Evolutionary conservation across 257 asterid genomes (phyloP), one percentile per base, ranked within the genome.

Genomic region (Nicotiana otophora): DNA sequence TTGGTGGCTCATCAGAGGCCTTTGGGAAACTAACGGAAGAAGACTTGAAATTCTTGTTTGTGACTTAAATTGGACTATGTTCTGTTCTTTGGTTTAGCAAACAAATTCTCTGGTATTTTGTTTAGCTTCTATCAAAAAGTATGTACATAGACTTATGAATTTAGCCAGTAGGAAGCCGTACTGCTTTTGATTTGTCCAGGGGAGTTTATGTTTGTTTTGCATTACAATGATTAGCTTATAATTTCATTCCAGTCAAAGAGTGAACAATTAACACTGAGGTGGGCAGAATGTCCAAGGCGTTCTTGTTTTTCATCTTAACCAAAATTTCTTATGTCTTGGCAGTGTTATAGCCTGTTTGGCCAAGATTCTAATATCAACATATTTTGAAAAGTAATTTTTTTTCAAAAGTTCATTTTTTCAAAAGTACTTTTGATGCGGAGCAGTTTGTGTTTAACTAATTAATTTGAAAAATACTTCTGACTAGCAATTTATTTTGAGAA

Each of bases 1-100:
- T 74, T 48, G 79, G 79, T 46, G 79, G 79, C 79, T 74, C 79
- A 48, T 46, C 62, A 46, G 79, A 74, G 39, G 79, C 79, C 39
- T 74, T 74, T 14, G 61, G 23, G 14, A 74, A 74, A 33, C 39
- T 74, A 14, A 46, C 79, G 7, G 79, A 74, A 7, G 79, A 34
- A 74, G 62, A 74, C 61, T 74, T 48, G 61, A 74, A 74, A 48
- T 74, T 74, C 62, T 48, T 74, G 62, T 74, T 74, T 23, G n/a
- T n/a, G 1, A 74, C 39, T 23, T 74, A 74, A 74, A 48, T 23
- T 74, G 60, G 79, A n/a, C 23, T 2, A 6, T 74, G 14, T 48
- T 72, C 14, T 74, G 61, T 3, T 12, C 23, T 20, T 48, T 1
- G 23, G 61, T 48, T 48, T 28, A 46, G 33, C 23, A 46, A 72